Evolutionary conservation across 495 filamentous ascomycete genomes (phyloP).

Genomic region (Podospora tetraspora): DNA sequence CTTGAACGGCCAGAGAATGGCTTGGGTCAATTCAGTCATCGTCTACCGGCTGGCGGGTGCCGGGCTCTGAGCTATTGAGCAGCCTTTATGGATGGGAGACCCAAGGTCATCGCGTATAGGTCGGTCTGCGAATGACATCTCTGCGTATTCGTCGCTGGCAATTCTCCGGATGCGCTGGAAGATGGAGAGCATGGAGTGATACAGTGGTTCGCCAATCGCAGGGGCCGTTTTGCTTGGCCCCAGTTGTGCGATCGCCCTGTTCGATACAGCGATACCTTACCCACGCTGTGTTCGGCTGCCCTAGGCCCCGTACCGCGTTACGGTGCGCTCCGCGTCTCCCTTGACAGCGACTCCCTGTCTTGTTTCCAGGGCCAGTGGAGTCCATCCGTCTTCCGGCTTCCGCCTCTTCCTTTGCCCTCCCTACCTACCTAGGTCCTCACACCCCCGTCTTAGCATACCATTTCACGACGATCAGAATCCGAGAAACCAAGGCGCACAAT

Average conservation of each 20-base stretch:
- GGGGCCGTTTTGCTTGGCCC: conserved; percentile 11
- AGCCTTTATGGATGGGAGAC: not conserved
- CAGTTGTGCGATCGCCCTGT: not conserved
- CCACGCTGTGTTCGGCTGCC: not conserved
- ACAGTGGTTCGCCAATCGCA: conserved; percentile 7
- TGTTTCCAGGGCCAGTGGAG: conserved; percentile 10
- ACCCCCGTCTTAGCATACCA: conserved; percentile 27
- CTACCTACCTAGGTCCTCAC: conserved; percentile 15
- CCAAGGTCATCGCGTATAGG: too few relatives aligned
- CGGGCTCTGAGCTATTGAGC: too few relatives aligned
- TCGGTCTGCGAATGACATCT: not conserved
- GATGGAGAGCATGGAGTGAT: not conserved
- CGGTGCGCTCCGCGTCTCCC: not conserved
- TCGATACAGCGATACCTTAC: conserved; percentile 12
- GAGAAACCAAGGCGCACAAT: conserved; percentile 20
- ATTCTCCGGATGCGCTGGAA: not conserved
- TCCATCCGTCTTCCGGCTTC: conserved; percentile 7
- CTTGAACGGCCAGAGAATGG: too few relatives aligned
- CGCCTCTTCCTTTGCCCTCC: not conserved
- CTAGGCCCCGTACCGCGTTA: conserved; percentile 8
- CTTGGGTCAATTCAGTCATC: not conserved
- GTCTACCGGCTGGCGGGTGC: not conserved
- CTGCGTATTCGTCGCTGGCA: not conserved
- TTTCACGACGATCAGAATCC: conserved; percentile 29
- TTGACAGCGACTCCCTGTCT: conserved; percentile 1